Percentiles rank a stretch among this genome's conserved stretches.
Evolutionary conservation across 75 land plant genomes (phyloP).

Genomic region (Pinus taeda): DNA sequence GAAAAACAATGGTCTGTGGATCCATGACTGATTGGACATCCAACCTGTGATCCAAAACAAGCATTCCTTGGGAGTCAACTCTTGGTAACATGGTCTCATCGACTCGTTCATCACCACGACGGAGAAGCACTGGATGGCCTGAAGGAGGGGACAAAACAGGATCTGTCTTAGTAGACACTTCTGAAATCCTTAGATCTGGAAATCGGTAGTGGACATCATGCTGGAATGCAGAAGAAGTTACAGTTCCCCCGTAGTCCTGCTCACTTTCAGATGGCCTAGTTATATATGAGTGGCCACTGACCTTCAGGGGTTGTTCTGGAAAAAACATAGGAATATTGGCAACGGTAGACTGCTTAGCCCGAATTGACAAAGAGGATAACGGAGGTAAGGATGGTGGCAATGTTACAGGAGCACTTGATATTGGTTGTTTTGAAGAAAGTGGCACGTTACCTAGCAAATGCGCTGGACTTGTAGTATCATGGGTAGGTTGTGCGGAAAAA

Average conservation of each 20-base stretch:
- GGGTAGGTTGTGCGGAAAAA: not conserved
- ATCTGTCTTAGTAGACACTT: not conserved
- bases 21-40: not conserved
- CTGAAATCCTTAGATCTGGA: not conserved
- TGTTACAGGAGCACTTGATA: not conserved
- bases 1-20: not conserved
- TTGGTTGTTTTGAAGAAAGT: slow-evolving; percentile 11
- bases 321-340: not conserved
- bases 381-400: not conserved
- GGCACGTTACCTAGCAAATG: not conserved
- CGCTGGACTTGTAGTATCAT: slow-evolving; percentile 6
- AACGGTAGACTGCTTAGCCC: not conserved
- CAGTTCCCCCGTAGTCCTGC: not conserved
- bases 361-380: not conserved
- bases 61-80: slow-evolving; percentile 30
- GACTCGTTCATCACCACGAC: slow-evolving; percentile 1
- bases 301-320: not conserved
- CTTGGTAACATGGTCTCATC: slow-evolving; percentile 15
- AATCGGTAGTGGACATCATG: not conserved
- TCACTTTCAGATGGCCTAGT: not conserved
- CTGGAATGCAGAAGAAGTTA: not conserved
- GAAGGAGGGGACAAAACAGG: not conserved
- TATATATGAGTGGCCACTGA: not conserved
- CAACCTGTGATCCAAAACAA: not conserved
- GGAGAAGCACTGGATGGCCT: not conserved